These are phyloP conservation scores for Beauveria medogensis DNA, from an alignment of 2,329 filamentous ascomycete species.

Conservation along the genomic window DNA sequence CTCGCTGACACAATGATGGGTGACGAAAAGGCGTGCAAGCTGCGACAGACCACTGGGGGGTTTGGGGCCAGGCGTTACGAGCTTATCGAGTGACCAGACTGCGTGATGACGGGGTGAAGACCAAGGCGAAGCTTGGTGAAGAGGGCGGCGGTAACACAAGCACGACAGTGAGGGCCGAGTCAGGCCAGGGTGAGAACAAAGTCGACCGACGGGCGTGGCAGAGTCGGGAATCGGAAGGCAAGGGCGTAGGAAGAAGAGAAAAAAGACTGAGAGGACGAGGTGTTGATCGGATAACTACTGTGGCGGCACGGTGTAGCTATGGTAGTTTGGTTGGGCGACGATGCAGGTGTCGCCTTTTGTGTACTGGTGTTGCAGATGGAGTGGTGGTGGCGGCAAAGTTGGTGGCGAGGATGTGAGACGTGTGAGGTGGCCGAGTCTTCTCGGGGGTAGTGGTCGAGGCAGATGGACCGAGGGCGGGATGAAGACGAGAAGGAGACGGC, in stretches of 20 bases:
- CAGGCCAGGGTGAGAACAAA: neutral
- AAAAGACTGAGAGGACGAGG: neutral
- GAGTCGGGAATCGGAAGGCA: neutral
- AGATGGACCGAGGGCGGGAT: neutral
- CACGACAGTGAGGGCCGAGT: neutral
- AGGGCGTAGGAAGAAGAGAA: neutral
- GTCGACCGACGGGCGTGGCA: neutral
- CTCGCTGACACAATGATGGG: neutral
- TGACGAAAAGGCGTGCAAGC: neutral
- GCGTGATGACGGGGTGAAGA: neutral
- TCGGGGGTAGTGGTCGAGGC: neutral
- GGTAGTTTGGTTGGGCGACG: slow-evolving; percentile 2
- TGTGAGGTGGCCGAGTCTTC: neutral
- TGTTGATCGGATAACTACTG: neutral
- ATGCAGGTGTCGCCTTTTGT: neutral
- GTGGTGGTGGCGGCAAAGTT: neutral
- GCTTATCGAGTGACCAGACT: neutral
- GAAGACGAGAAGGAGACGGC: neutral
- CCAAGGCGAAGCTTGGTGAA: neutral
- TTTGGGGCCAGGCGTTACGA: neutral
- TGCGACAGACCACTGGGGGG: neutral
- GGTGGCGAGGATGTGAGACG: neutral
- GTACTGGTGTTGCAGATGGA: neutral
- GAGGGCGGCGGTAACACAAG: neutral
- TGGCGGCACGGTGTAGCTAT: neutral